Evolutionary conservation across 495 filamentous ascomycete species (phyloP), one percentile per base, ranked within the genome.

Genomic region (Tuber calosporum): DNA sequence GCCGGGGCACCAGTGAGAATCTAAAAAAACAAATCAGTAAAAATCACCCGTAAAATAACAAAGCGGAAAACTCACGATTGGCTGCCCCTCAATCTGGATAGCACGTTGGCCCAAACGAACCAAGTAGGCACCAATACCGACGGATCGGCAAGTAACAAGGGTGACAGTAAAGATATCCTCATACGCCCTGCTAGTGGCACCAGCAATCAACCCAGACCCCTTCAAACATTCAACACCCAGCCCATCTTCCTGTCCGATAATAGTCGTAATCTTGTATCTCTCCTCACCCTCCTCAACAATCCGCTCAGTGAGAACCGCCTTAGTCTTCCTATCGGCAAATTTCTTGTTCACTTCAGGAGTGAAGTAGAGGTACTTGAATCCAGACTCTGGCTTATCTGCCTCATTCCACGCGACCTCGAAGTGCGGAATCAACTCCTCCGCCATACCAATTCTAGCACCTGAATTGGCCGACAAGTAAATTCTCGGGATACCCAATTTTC

Each of bases 131-230:
- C 95, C 95, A 79, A 99, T 98, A 90, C 90, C 90, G 82, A 97
- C 93, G 71, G 96, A 98, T 80, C 95, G 89, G 85, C 95, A 99
- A 69, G 95, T 99, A 67, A 99, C 96, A 76, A 99, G 87, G 42
- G 95, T 99, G 83, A 97, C 92, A 41, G 95, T 99, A 86, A 99
- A 99, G 84, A 99, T 97, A 82, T 99, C 95, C 81, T 97, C 93
- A 84, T 99, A 99, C 38, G 95, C 95, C 81, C 92, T 89, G 81
- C 94, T 97, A 2, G 95, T 99, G 75, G 94, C 94, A 86, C 95
- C 95, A 75, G 95, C 95, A 86, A 99, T 99, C 76, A 98, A 87
- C 88, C 95, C 95, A 71, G 95, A 99, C 68, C 95, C 95, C 83
- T 92, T 92, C 83, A 99, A 86, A 85, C 95, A 99, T 84, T 99